Evolutionary conservation across 441 rosid species (phyloP), one percentile per base, ranked within the genome.

Genomic region (Populus hybrid): DNA sequence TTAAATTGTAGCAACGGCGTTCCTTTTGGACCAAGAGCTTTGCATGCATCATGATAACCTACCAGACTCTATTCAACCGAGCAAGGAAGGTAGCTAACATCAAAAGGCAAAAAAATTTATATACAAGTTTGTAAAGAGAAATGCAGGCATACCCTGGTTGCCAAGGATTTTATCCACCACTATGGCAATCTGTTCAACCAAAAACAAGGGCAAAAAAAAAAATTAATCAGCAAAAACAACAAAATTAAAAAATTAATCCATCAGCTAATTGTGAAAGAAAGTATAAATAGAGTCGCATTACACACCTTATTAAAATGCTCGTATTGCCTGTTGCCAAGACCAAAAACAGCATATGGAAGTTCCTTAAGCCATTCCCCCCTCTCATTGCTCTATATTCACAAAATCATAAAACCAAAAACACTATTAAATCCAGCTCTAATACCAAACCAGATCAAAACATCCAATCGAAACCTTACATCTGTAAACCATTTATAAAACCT

Each of bases 401-500:
- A 69, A 76, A 68, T 14, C 71, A 75, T 9, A 23, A n/a, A 63
- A 57, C 23, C 72, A 42, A 9, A 32, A 23, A 75, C 57, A 28
- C 70, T 28, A 46, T 18, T 12, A 61, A 53, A 77, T 53, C 10
- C 14, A 24, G 61, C 30, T 6, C 16, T 20, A 23, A 73, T 42
- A 61, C 3, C 26, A 66, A 40, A 21, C 23, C 66, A 10, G 21
- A 21, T 10, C 10, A 32, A 8, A 18, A 20, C 8, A 16, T 14
- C 32, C 35, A 40, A 10, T 59, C 66, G 74, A 82, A 73, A 75
- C 14, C 64, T 78, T 77, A 96, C 99, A 93, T 96, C 99, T 0
- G 90, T 83, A 74, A 96, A 94, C 99, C 99, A 96, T 86, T 94
- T 94, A 81, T 89, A 94, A 88, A 96, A 96, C 87, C 97, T 93